Percentiles rank a stretch among this genome's conserved stretches.
These are phyloP conservation scores for Phaeosphaeriaceae sp. DNA, from an alignment of 2,329 filamentous ascomycete genomes.

Conservation along the genomic window DNA sequence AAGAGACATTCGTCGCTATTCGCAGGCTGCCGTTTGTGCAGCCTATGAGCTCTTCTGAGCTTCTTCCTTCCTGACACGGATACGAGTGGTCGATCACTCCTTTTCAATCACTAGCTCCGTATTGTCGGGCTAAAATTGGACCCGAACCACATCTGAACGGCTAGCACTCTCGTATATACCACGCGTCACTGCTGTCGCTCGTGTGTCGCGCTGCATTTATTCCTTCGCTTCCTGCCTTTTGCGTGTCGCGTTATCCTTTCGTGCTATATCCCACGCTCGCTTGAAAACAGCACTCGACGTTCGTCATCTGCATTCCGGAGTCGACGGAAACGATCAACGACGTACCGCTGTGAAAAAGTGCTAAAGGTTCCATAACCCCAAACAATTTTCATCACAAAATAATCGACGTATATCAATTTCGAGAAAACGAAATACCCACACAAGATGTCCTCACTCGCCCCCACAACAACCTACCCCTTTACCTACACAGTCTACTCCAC, in stretches of 20 bases:
- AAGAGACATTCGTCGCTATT: neutral
- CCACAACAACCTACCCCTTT: constrained; percentile 20
- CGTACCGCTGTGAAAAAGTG: neutral
- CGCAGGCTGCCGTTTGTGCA: neutral
- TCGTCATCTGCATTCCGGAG: neutral
- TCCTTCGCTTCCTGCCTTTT: neutral
- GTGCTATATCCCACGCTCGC: neutral
- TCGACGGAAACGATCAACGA: neutral
- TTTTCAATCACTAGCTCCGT: neutral
- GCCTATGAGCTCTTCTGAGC: neutral
- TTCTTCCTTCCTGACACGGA: neutral
- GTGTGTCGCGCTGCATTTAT: neutral
- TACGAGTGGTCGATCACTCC: neutral
- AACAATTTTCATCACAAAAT: neutral
- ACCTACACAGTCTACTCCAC: constrained; percentile 22
- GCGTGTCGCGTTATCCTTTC: neutral
- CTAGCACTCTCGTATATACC: constrained; percentile 1
- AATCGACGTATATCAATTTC: neutral
- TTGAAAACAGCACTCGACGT: neutral
- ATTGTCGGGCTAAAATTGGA: constrained; percentile 2
- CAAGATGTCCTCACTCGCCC: constrained; percentile 6
- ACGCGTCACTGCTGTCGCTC: neutral
- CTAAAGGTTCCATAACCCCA: neutral
- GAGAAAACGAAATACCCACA: neutral
- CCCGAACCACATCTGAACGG: neutral